Base-by-base conservation (phyloP, 306 rosid genomes). In the Begonia masoniana region DNA sequence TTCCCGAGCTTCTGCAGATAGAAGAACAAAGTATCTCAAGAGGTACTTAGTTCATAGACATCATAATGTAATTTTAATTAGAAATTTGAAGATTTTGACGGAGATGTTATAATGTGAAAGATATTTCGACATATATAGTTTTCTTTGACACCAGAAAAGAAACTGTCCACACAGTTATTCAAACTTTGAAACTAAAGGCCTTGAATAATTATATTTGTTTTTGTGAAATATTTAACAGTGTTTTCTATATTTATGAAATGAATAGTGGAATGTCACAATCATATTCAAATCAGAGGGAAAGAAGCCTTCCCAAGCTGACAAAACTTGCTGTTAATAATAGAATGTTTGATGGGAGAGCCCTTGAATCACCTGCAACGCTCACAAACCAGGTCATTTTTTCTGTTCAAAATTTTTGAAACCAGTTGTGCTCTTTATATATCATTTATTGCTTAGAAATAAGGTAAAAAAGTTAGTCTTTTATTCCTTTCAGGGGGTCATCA, bases 1-100 rank as follows among this genome's bases (percentile, higher is more conserved):
- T 65, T 83, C 99, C 63, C 79, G 87, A 66, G 96, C 96, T 39
- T 86, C 99, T 16, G 86, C 96, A 43, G 99, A 91, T 74, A 81
- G 86, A 74, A 81, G 99, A 66, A 79, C 60, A 58, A 86, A 91
- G 73, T 63, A 83, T 68, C 94, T 86, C 39, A 86, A 69, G 62
- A 74, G 99, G 99, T 86, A 79, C 16, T 50, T 17, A 45, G 39
- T 31, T 31, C 39, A 31, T 31, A 0, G 39, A 31, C 39, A 31
- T 7, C 39, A 31, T 31, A 31, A 31, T 31, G 5, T 31, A 31
- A 9, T 31, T 31, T 31, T 31, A 21, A 21, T 21, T 21, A 2
- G 24, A 21, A 21, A 2, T 12, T 41, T 17, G 14, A 42, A 55
- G 39, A 56, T 39, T 41, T 16, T 43, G 41, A 35, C 21, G 13